Evolutionary conservation across 768 basidiomycete genomes (phyloP).

Genomic region (Leucocoprinus birnbaumii): DNA sequence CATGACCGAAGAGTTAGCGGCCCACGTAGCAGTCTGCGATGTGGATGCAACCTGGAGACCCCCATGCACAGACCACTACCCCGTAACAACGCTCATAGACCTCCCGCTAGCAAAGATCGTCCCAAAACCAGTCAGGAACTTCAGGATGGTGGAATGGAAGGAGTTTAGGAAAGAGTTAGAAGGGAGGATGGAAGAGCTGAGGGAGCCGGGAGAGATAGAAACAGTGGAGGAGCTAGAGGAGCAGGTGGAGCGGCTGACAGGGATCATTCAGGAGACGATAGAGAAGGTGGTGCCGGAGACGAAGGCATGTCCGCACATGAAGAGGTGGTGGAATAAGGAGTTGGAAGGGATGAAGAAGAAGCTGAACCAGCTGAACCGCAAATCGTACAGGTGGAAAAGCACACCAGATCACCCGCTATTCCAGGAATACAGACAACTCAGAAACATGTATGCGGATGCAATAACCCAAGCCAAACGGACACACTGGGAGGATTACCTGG

Average conservation of each 20-base stretch:
- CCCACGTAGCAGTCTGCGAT: conserved; percentile 25
- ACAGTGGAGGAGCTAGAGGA: not conserved
- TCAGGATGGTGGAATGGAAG: conserved; percentile 16
- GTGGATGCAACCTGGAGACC: conserved; percentile 15
- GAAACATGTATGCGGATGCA: conserved; percentile 15
- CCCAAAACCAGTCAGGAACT: conserved; percentile 12
- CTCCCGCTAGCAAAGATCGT: not conserved
- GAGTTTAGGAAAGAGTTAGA: conserved; percentile 19
- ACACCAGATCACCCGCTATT: conserved; percentile 21
- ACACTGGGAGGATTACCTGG: conserved; percentile 27
- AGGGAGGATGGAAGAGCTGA: conserved; percentile 19
- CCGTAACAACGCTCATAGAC: conserved; percentile 28
- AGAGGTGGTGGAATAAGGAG: conserved; percentile 21
- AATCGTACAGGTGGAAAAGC: conserved; percentile 6
- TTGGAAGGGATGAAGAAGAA: conserved; percentile 19
- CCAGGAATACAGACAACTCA: conserved; percentile 6
- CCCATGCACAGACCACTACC: conserved; percentile 36
- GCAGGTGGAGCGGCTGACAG: conserved; percentile 3
- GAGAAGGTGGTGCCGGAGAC: not conserved
- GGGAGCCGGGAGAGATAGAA: conserved; percentile 18
- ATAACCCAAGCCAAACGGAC: conserved; percentile 19
- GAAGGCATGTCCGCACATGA: conserved; percentile 8
- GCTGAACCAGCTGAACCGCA: conserved; percentile 13
- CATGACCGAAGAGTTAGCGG: conserved; percentile 13
- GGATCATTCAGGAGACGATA: conserved; percentile 10